Base-by-base conservation (phyloP, 306 rosid genomes). In the Dryas drummondii region DNA sequence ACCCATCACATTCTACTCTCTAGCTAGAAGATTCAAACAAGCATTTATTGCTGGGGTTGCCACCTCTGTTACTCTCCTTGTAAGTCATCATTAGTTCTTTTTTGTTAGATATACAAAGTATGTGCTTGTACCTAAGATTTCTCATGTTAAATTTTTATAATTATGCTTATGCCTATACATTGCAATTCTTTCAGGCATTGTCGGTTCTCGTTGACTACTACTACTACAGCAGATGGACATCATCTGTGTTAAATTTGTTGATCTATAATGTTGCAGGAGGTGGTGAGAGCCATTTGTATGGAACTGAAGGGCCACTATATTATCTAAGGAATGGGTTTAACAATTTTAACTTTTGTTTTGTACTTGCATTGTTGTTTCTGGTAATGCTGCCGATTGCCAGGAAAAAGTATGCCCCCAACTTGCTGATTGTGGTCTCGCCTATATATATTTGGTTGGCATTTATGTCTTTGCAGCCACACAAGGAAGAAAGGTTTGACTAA, bases 401-500 rank as follows among this genome's bases (percentile, higher is more conserved):
- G 89, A 90, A 77, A 78, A 96, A 90, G 88, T 96, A 86, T 73
- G 83, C 88, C 79, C 90, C 90, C 2, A 92, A 90, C 79, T 81
- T 96, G 82, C 82, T 96, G 74, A 84, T 96, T 80, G 91, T 92
- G 66, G 88, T 96, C 75, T 96, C 97, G 22, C 98, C 99, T 6
- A 4, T 90, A 47, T 96, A 90, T 82, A 80, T 96, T 79, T 96
- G 98, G 98, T 85, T 96, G 85, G 92, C 76, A 6, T 92, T 96
- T 80, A 96, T 92, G 98, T 90, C 99, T 66, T 83, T 92, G 92
- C 99, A 87, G 81, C 93, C 97, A 53, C 99, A 96, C 82, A 96
- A 96, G 82, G 99, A 96, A 83, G 99, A 96, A 87, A 90, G 99
- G 99, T 94, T 62, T 32, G 83, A 26, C 68, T 58, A 19, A 5